A percentile compares a stretch with the other conserved stretches of the same genome.
phyloP scores from a whole-genome alignment of 2,329 filamentous ascomycete genomes.

The Cryphonectria nitschkei region DNA sequence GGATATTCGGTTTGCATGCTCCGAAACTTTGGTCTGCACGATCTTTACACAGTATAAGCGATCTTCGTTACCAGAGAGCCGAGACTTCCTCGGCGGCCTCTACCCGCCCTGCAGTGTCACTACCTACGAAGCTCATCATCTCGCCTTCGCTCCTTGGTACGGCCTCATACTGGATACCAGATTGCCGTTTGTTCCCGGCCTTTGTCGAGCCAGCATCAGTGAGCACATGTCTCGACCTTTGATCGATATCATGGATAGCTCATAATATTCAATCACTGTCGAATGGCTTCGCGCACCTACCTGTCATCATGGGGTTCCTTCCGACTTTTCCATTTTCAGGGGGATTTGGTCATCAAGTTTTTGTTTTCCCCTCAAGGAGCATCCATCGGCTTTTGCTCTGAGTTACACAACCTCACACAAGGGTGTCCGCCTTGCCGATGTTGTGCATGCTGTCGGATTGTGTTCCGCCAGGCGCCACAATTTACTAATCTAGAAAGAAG shows the following conservation, averaged over 20 bases:
- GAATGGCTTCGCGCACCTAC: background rate
- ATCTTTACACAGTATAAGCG: background rate
- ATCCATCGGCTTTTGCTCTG: background rate
- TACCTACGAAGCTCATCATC: background rate
- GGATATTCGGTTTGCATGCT: background rate
- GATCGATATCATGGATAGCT: background rate
- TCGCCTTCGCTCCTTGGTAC: background rate
- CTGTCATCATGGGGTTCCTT: too few relatives aligned
- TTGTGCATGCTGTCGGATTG: constrained; percentile 22
- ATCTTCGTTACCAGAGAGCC: background rate
- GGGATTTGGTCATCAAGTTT: too few relatives aligned
- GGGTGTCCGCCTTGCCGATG: constrained; percentile 8
- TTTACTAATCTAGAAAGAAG: background rate
- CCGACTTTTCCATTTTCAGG: too few relatives aligned
- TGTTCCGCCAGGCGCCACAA: constrained; percentile 13
- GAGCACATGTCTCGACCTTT: background rate
- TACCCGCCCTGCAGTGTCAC: background rate
- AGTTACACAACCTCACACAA: background rate
- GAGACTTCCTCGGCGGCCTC: background rate
- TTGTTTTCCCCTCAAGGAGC: too few relatives aligned
- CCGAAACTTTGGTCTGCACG: background rate
- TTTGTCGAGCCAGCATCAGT: background rate
- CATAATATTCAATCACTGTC: background rate
- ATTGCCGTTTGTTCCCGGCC: background rate
- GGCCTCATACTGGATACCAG: background rate